phyloP scores from a whole-genome alignment of 768 basidiomycete species.

The Boletus tylopilopsis region DNA sequence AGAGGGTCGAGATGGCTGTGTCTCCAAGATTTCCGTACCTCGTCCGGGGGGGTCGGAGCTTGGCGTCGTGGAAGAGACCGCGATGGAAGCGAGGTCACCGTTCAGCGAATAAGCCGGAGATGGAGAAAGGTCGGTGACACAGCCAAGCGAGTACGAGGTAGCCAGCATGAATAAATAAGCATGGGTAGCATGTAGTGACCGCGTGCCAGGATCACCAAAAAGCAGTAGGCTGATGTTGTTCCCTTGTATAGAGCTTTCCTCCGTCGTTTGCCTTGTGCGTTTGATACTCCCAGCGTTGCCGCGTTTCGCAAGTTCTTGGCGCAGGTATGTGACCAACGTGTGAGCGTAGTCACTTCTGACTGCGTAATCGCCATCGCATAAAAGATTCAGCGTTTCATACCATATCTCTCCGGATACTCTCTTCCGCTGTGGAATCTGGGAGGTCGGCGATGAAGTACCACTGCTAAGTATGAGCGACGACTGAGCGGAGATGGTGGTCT shows the following conservation, averaged over 20 bases:
- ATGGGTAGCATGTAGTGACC: slow-evolving; percentile 77
- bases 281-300: slow-evolving; percentile 45
- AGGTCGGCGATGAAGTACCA: slow-evolving; percentile 23
- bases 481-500: slow-evolving; percentile 15
- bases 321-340: slow-evolving; percentile 72
- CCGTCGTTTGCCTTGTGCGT: slow-evolving; percentile 42
- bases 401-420: slow-evolving; percentile 78
- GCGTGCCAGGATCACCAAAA: slow-evolving; percentile 56
- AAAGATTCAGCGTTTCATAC: slow-evolving; percentile 84
- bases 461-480: slow-evolving; percentile 27
- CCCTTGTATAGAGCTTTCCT: slow-evolving; percentile 46
- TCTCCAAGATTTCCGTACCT: slow-evolving; percentile 12
- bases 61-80: slow-evolving; percentile 29
- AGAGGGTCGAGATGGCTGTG: slow-evolving; percentile 30
- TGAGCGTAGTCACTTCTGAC: slow-evolving; percentile 76
- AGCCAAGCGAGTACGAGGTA: slow-evolving; percentile 61
- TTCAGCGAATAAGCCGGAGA: slow-evolving; percentile 39
- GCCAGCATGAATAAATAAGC: slow-evolving; percentile 79
- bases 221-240: slow-evolving; percentile 47
- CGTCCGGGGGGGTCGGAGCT: slow-evolving; percentile 31
- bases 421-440: slow-evolving; percentile 52
- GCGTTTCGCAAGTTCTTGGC: slow-evolving; percentile 67
- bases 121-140: slow-evolving; percentile 37
- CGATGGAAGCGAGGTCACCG: slow-evolving; percentile 27
- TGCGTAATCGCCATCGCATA: slow-evolving; percentile 76